A percentile compares a stretch with the other conserved stretches of the same genome.
phyloP scores from a whole-genome alignment of 495 filamentous ascomycete genomes.

The Lasiosphaeria hispida region DNA sequence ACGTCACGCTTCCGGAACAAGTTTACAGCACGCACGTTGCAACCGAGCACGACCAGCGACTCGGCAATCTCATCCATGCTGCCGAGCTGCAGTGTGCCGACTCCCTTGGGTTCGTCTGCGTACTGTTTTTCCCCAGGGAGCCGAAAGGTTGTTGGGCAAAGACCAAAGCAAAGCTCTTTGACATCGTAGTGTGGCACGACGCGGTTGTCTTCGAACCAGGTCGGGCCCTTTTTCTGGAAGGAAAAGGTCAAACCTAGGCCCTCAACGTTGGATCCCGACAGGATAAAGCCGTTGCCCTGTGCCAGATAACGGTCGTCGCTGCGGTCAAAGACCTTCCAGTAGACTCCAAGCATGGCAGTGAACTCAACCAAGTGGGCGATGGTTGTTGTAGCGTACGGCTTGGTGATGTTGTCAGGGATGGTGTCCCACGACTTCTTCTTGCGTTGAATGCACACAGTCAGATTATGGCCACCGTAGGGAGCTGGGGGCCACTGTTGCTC shows the following conservation, averaged over 20 bases:
- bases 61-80: constrained; percentile 36
- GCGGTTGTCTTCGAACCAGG: constrained; percentile 34
- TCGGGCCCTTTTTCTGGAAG: constrained; percentile 36
- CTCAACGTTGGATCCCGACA: constrained; percentile 34
- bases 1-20: constrained; percentile 30
- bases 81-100: constrained; percentile 31
- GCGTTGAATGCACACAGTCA: constrained; percentile 39
- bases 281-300: constrained; percentile 44
- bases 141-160: constrained; percentile 39
- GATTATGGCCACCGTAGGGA: background rate
- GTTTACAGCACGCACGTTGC: constrained; percentile 31
- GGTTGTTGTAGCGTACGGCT: constrained; percentile 43
- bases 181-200: constrained; percentile 38
- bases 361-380: constrained; percentile 44
- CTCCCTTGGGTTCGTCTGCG: constrained; percentile 18
- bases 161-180: constrained; percentile 43
- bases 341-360: constrained; percentile 38
- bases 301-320: constrained; percentile 37
- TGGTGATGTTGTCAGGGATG: constrained; percentile 39
- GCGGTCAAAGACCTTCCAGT: constrained; percentile 42
- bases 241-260: constrained; percentile 41
- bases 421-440: constrained; percentile 45
- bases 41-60: constrained; percentile 40
- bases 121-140: constrained; percentile 23
- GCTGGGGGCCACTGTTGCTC: background rate